Evolutionary conservation across 164 flowering plant species (phyloP), one percentile per base, ranked within the genome.

Genomic region (Malania oleifera): DNA sequence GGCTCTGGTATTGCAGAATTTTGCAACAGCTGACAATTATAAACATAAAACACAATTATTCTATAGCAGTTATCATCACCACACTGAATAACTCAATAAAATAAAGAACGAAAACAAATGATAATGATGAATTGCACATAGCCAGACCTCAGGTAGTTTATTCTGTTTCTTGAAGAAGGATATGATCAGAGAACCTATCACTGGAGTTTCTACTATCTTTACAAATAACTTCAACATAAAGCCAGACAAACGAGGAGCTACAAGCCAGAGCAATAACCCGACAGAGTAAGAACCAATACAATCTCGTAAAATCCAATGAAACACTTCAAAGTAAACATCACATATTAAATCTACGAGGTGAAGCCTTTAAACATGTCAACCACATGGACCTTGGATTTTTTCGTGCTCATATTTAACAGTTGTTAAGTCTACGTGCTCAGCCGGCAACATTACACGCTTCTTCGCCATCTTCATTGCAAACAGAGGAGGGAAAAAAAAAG

Each of bases 231-330:
- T 85, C 61, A 89, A 59, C 34, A 15, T 4, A 17, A 73, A 63
- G 27, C 96, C 96, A 18, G 80, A 76, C 68, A 87, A 52, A 73
- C 79, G 87, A 7, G 96, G 96, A 74, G 91, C 95, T 88, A 79
- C n/a, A n/a, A n/a, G n/a, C n/a, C n/a, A n/a, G 59, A 31, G 24
- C 26, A 22, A n/a, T n/a, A n/a, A n/a, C n/a, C n/a, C n/a, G n/a
- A n/a, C n/a, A n/a, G n/a, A n/a, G n/a, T n/a, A n/a, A n/a, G n/a
- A n/a, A n/a, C n/a, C n/a, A n/a, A n/a, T n/a, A n/a, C n/a, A n/a
- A n/a, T n/a, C n/a, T n/a, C n/a, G n/a, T n/a, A n/a, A n/a, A n/a
- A n/a, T n/a, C n/a, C n/a, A n/a, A n/a, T n/a, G n/a, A 56, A 23
- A 50, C 34, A 46, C 17, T 29, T 4, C 46, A 22, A 6, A 56